These are phyloP conservation scores for Cnidoscolus chayamansa DNA, from an alignment of 441 rosid genomes.

Conservation along the genomic window DNA sequence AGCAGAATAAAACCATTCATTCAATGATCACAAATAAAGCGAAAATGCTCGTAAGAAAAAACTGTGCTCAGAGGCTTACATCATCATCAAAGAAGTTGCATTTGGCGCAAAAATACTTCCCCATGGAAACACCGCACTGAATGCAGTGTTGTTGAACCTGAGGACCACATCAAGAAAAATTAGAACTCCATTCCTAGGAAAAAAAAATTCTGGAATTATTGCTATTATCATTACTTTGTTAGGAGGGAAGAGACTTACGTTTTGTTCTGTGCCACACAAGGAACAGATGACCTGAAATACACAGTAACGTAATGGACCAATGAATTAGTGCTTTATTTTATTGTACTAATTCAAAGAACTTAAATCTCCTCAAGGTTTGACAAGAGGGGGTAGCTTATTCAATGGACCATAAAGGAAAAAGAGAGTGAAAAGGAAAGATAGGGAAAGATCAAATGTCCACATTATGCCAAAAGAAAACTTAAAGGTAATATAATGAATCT, in stretches of 20 bases:
- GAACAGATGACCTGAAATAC: slow-evolving; percentile 53
- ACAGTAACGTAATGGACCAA: background rate
- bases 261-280: slow-evolving; percentile 49
- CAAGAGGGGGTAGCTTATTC: background rate
- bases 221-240: background rate
- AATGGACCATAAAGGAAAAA: background rate
- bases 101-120: slow-evolving; percentile 49
- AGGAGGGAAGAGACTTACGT: slow-evolving; percentile 35
- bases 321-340: background rate
- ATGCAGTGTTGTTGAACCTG: slow-evolving; percentile 53
- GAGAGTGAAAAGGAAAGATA: background rate
- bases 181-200: background rate
- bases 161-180: background rate
- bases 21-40: slow-evolving; percentile 9
- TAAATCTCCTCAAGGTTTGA: no score
- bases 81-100: slow-evolving; percentile 62
- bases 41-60: background rate
- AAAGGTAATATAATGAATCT: slow-evolving; percentile 10
- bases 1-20: slow-evolving; percentile 8
- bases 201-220: background rate
- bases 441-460: background rate
- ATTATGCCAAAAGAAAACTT: background rate
- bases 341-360: background rate
- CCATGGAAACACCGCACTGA: slow-evolving; percentile 56
- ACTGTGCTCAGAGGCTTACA: slow-evolving; percentile 28